A percentile compares a stretch with the other conserved stretches of the same genome.
Evolutionary conservation across 1,284 basidiomycete genomes (phyloP).

Genomic region (Hypsizygus ulmarius): DNA sequence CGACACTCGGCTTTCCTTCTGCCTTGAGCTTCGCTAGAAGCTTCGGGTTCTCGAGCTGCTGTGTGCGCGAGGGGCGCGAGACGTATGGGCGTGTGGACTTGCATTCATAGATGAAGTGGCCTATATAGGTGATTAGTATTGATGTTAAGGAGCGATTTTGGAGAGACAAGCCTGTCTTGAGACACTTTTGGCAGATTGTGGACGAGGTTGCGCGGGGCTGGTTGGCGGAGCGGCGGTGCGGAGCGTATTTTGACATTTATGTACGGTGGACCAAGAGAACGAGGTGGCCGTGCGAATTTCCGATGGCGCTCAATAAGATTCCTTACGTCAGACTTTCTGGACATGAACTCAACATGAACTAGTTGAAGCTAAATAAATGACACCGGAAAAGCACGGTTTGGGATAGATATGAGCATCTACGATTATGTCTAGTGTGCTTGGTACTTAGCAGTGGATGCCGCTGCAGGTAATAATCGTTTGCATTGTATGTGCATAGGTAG

Average conservation of each 20-base stretch:
- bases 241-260: conserved; percentile 87
- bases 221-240: conserved; percentile 58
- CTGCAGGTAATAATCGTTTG: too few species aligned
- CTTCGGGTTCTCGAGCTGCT: conserved; percentile 71
- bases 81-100: conserved; percentile 71
- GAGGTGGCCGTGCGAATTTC: too few species aligned
- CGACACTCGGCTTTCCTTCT: conserved; percentile 65
- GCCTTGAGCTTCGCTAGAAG: conserved; percentile 61
- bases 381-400: too few species aligned
- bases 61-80: conserved; percentile 72
- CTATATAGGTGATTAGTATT: conserved; percentile 32
- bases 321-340: too few species aligned
- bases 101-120: conserved; percentile 80
- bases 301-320: too few species aligned
- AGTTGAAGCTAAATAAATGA: too few species aligned
- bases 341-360: too few species aligned
- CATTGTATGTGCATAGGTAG: too few species aligned
- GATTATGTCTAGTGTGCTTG: too few species aligned
- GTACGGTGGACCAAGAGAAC: too few species aligned
- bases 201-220: conserved; percentile 58
- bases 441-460: too few species aligned
- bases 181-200: conserved; percentile 78
- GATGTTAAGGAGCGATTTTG: not conserved
- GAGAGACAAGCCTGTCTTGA: conserved; percentile 51
- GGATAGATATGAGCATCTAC: too few species aligned